Evolutionary conservation across 2,329 filamentous ascomycete species (phyloP).

Genomic region (Coniochaeta hoffmannii): DNA sequence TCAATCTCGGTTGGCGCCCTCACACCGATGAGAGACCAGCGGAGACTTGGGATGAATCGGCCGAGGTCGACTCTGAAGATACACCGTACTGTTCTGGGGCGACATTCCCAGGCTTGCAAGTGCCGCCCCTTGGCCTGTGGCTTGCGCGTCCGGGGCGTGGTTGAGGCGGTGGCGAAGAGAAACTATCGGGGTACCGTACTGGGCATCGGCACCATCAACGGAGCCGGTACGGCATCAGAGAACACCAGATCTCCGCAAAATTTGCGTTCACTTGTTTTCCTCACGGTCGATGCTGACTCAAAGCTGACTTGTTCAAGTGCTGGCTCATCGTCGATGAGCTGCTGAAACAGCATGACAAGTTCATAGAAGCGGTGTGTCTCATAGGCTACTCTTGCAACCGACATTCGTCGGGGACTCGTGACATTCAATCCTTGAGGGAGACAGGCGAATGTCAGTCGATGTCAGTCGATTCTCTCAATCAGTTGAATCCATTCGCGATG

Average conservation of each 20-base stretch:
- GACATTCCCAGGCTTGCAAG: too few species aligned
- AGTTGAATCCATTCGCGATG: too few species aligned
- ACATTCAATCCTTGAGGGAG: neutral
- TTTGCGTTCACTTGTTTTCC: neutral
- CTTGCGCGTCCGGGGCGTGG: neutral
- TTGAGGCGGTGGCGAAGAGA: neutral
- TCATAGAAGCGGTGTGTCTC: neutral
- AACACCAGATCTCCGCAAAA: neutral
- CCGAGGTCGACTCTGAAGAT: too few species aligned
- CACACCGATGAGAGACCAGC: too few species aligned
- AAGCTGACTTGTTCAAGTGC: neutral
- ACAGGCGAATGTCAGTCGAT: too few species aligned
- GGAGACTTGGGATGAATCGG: neutral
- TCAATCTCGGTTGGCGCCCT: neutral
- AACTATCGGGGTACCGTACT: too few species aligned
- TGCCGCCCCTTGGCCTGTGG: neutral
- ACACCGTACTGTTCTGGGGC: neutral
- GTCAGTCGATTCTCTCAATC: too few species aligned
- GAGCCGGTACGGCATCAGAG: neutral
- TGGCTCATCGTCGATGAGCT: neutral
- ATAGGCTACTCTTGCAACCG: neutral
- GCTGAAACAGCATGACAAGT: neutral
- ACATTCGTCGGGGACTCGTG: neutral
- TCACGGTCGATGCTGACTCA: neutral
- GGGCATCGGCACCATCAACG: neutral